Percentiles rank a stretch among this genome's conserved stretches.
These are phyloP conservation scores for Magnolia changhungtana DNA, from an alignment of 164 flowering plant species.

Conservation along the genomic window DNA sequence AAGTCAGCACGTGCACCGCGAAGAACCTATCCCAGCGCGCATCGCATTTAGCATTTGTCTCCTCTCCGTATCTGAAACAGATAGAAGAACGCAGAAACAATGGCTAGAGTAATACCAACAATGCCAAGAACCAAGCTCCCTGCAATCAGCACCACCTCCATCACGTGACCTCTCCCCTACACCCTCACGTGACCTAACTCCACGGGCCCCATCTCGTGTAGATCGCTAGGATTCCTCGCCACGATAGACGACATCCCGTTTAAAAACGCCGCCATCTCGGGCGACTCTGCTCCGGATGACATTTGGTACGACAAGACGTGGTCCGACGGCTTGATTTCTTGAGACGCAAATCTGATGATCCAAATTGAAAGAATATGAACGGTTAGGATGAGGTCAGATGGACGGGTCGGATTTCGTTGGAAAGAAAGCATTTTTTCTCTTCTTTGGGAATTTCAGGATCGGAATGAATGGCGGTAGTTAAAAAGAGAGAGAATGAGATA, in stretches of 20 bases:
- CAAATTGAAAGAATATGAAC: background rate
- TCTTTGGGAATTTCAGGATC: no score
- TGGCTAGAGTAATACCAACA: background rate
- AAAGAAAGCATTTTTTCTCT: no score
- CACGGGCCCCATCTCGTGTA: background rate
- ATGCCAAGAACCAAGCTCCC: constrained; percentile 2
- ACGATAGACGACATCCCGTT: background rate
- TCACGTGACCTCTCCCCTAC: background rate
- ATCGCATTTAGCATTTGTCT: no score
- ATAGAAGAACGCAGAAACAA: background rate
- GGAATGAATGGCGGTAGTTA: no score
- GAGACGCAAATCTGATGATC: background rate
- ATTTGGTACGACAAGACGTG: background rate
- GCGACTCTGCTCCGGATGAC: background rate
- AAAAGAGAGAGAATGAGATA: no score
- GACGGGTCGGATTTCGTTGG: no score
- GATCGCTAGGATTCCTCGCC: constrained; percentile 8
- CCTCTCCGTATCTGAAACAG: no score
- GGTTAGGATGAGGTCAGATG: no score
- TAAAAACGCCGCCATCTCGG: constrained; percentile 9
- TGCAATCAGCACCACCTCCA: constrained; percentile 4
- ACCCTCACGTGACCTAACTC: background rate
- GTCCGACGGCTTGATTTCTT: constrained; percentile 8
- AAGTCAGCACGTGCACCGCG: no score
- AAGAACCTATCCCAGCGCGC: no score